A percentile compares a stretch with the other conserved stretches of the same genome.
These are phyloP conservation scores for Fagopyrum tataricum DNA, from an alignment of 148 eudicot species.

Conservation along the genomic window DNA sequence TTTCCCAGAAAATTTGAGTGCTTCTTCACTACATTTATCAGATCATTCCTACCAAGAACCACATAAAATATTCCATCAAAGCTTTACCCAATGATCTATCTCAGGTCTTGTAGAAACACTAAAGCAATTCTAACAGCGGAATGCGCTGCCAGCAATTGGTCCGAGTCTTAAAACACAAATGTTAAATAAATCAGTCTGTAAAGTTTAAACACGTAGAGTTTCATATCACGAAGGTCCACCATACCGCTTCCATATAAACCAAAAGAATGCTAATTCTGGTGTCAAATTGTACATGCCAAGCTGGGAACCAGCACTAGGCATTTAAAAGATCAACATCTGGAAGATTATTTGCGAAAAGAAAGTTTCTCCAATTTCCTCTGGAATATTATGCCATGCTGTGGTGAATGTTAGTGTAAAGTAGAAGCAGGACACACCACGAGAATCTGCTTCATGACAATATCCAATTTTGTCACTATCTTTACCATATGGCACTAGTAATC, in stretches of 20 bases:
- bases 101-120: too few relatives aligned
- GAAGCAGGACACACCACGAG: background rate
- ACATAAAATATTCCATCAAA: constrained; percentile 15
- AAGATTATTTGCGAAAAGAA: too few relatives aligned
- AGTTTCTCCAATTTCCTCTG: background rate
- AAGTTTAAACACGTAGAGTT: background rate
- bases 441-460: background rate
- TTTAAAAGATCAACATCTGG: too few relatives aligned
- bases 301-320: too few relatives aligned
- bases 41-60: constrained; percentile 49
- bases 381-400: background rate
- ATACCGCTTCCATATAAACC: background rate
- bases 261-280: too few relatives aligned
- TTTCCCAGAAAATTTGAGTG: constrained; percentile 76
- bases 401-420: background rate
- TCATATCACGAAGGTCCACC: background rate
- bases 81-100: background rate
- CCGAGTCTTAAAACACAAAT: background rate
- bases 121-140: too few relatives aligned
- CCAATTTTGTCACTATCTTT: background rate
- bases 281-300: too few relatives aligned
- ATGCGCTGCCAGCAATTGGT: too few relatives aligned
- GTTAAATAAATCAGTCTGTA: background rate
- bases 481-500: too few relatives aligned
- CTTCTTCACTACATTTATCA: constrained; percentile 88